These are phyloP conservation scores for Backusella tuberculispora DNA, from an alignment of 192 early-diverging fungal species.

Conservation along the genomic window DNA sequence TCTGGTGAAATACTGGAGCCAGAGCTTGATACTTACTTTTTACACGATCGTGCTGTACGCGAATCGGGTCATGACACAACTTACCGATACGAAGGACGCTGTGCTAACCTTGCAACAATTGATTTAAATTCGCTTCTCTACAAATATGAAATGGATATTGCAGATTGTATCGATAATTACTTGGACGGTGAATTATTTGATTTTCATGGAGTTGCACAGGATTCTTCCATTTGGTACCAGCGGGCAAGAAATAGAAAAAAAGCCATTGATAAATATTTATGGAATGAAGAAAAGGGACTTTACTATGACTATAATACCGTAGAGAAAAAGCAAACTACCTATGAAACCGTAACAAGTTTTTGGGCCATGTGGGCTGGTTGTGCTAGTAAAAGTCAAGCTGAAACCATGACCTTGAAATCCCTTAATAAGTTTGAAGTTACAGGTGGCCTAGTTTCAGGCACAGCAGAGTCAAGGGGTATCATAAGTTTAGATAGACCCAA, in stretches of 20 bases:
- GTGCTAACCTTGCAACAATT: constrained; percentile 89
- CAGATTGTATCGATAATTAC: constrained; percentile 64
- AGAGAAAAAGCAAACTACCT: constrained; percentile 64
- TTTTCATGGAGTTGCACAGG: constrained; percentile 43
- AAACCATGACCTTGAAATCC: constrained; percentile 64
- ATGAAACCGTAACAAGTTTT: constrained; percentile 87
- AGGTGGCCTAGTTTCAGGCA: constrained; percentile 93
- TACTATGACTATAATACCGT: constrained; percentile 94
- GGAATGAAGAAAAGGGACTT: constrained; percentile 78
- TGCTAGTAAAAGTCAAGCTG: constrained; percentile 76
- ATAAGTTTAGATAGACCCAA: constrained; percentile 85
- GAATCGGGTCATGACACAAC: constrained; percentile 98
- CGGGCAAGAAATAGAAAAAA: constrained; percentile 64
- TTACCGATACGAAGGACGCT: constrained; percentile 88
- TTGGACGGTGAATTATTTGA: constrained; percentile 54
- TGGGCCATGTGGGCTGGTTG: constrained; percentile 94
- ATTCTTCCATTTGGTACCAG: constrained; percentile 61
- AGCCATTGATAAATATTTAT: constrained; percentile 79
- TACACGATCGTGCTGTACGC: constrained; percentile 96
- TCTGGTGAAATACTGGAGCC: constrained; percentile 71
- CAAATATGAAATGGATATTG: constrained; percentile 96
- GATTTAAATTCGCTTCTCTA: constrained; percentile 93
- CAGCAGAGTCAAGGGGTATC: constrained; percentile 83
- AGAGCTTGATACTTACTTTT: constrained; percentile 91
- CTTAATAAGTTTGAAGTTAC: constrained; percentile 86